Evolutionary conservation across 306 rosid genomes (phyloP).

Genomic region (Rubus idaeus): DNA sequence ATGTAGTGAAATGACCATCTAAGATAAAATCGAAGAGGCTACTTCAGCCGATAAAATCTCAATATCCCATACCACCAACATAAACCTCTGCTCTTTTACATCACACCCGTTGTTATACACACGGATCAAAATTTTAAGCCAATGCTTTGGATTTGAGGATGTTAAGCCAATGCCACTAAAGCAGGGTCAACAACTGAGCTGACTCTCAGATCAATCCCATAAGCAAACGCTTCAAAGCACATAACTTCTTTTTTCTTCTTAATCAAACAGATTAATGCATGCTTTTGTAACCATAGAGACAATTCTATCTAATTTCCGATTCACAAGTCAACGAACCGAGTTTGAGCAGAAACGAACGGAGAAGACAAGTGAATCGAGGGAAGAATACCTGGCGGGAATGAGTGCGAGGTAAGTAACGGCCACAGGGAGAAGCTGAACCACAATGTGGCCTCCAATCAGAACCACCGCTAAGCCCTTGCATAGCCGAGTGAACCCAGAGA

Average conservation of each 20-base stretch:
- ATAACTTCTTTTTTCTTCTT: neutral
- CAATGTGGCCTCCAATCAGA: conserved; percentile 65
- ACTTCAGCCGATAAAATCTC: too few species aligned
- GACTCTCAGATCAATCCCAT: neutral
- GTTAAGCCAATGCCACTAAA: neutral
- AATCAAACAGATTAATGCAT: neutral
- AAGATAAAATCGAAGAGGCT: too few species aligned
- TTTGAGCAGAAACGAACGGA: too few species aligned
- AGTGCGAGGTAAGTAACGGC: conserved; percentile 69
- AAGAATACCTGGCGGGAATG: conserved; percentile 72
- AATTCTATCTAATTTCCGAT: too few species aligned
- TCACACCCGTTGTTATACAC: neutral
- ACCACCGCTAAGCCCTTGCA: conserved; percentile 78
- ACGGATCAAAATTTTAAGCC: neutral
- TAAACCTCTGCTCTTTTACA: neutral
- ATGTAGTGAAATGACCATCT: too few species aligned
- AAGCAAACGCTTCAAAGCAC: neutral
- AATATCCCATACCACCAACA: neutral
- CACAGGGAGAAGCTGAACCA: conserved; percentile 61
- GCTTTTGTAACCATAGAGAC: too few species aligned
- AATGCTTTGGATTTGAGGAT: neutral
- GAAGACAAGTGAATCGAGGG: neutral
- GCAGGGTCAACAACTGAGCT: neutral
- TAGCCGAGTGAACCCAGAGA: conserved; percentile 68
- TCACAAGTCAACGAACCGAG: too few species aligned